Evolutionary conservation across 495 filamentous ascomycete species (phyloP).

Genomic region (Penicillium lagena): DNA sequence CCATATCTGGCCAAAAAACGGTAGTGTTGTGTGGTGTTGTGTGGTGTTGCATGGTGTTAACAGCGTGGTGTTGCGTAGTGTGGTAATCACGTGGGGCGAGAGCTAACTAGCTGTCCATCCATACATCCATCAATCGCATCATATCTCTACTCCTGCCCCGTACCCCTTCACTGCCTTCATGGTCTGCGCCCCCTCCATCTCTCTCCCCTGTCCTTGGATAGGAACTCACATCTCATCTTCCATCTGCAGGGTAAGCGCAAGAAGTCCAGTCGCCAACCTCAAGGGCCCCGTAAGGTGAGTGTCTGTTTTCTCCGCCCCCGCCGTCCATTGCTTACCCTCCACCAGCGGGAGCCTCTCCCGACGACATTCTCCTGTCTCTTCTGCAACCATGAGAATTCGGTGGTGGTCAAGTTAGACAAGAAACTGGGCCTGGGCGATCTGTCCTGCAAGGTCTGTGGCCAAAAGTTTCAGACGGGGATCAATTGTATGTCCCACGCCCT

Average conservation of each 20-base stretch:
- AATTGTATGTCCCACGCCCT: constrained; percentile 61
- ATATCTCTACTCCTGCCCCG: not conserved
- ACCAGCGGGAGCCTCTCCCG: constrained; percentile 76
- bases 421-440: constrained; percentile 79
- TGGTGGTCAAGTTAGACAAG: constrained; percentile 85
- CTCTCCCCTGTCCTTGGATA: not conserved
- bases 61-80: no score
- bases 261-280: constrained; percentile 81
- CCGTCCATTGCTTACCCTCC: no score
- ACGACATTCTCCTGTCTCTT: constrained; percentile 93
- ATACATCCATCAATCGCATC: not conserved
- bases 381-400: constrained; percentile 93
- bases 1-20: no score
- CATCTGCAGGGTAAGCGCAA: constrained; percentile 78
- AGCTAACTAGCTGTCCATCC: no score
- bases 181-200: constrained; percentile 3
- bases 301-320: not conserved
- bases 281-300: constrained; percentile 73
- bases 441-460: constrained; percentile 87
- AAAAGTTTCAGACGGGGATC: constrained; percentile 84
- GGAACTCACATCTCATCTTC: not conserved
- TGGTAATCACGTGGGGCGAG: no score
- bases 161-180: constrained; percentile 1
- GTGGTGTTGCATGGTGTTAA: no score
- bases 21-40: no score